phyloP scores from a whole-genome alignment of 1,139 yeast genomes.

The Geotrichum cucujoidarum region DNA sequence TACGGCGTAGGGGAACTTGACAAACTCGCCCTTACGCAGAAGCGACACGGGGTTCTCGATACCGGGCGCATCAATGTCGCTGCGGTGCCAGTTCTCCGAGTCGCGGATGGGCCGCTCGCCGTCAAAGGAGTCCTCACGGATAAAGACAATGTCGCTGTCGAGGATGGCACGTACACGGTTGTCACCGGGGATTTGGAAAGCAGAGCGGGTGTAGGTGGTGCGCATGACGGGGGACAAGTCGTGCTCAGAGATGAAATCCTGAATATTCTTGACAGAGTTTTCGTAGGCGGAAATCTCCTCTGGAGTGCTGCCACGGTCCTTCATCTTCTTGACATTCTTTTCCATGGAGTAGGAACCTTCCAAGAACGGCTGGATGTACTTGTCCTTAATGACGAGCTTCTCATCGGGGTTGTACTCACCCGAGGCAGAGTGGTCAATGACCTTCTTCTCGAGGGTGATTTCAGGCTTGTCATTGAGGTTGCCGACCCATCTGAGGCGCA shows the following conservation, averaged over 20 bases:
- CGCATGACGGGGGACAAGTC: constrained; percentile 81
- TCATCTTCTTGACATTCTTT: constrained; percentile 49
- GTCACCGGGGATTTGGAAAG: constrained; percentile 97
- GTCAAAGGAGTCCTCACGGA: constrained; percentile 89
- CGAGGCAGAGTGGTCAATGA: constrained; percentile 51
- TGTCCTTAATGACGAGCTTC: constrained; percentile 68
- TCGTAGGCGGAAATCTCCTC: constrained; percentile 49
- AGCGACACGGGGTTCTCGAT: constrained; percentile 63
- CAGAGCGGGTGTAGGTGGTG: constrained; percentile 84
- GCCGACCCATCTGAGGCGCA: constrained; percentile 91
- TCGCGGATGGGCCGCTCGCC: constrained; percentile 81
- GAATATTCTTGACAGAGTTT: constrained; percentile 54
- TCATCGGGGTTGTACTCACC: constrained; percentile 34
- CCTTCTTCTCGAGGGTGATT: constrained; percentile 73
- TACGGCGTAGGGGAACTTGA: constrained; percentile 84
- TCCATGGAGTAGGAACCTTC: constrained; percentile 44
- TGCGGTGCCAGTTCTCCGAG: constrained; percentile 85
- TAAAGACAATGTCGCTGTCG: constrained; percentile 80
- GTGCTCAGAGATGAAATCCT: constrained; percentile 57
- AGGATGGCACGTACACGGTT: constrained; percentile 83
- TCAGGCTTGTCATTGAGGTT: constrained; percentile 70
- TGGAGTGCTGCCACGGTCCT: constrained; percentile 47
- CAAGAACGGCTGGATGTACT: constrained; percentile 63
- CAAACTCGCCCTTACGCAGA: constrained; percentile 79
- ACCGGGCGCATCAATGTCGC: constrained; percentile 73